A percentile compares a stretch with the other conserved stretches of the same genome.
Conservation (phyloP, 1,284 basidiomycete genomes). For the Ganoderma resinaceum region DNA sequence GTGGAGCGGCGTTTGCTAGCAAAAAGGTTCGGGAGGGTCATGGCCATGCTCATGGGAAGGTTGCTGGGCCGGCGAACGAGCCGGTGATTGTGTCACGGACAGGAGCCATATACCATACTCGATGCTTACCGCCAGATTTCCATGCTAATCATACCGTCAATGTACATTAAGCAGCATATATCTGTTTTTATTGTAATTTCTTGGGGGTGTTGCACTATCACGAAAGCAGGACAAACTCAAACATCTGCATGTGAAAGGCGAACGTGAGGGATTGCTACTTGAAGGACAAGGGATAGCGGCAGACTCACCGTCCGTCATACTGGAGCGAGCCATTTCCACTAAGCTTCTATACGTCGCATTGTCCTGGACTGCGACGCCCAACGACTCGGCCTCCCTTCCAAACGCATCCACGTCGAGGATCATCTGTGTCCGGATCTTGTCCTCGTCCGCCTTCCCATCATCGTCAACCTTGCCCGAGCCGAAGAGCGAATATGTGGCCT, state of each 20-base stretch:
- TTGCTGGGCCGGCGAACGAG: slow-evolving; percentile 27
- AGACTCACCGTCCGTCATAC: slow-evolving; percentile 37
- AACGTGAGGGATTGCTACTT: background rate
- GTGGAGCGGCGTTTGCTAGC: slow-evolving; percentile 32
- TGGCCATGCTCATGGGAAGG: slow-evolving; percentile 13
- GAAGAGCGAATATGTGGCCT: slow-evolving; percentile 78
- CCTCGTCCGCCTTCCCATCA: slow-evolving; percentile 76
- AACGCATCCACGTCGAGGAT: slow-evolving; percentile 86
- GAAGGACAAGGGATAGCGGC: background rate
- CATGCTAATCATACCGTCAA: slow-evolving; percentile 34
- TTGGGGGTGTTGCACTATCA: slow-evolving; percentile 7
- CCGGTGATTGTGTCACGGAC: slow-evolving; percentile 64
- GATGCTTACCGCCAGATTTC: slow-evolving; percentile 49
- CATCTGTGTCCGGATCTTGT: slow-evolving; percentile 86
- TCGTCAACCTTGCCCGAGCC: slow-evolving; percentile 59
- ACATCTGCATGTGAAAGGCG: background rate
- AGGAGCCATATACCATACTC: slow-evolving; percentile 65
- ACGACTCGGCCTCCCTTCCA: slow-evolving; percentile 72
- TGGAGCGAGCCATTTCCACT: slow-evolving; percentile 63
- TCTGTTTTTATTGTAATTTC: slow-evolving; percentile 17
- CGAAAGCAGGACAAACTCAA: background rate
- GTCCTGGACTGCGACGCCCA: slow-evolving; percentile 70
- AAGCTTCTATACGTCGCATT: slow-evolving; percentile 65
- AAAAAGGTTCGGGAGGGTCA: slow-evolving; percentile 24
- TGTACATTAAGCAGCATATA: slow-evolving; percentile 41